Evolutionary conservation across 2,329 filamentous ascomycete species (phyloP), one percentile per base, ranked within the genome.

Genomic region (Neonectria punicea): DNA sequence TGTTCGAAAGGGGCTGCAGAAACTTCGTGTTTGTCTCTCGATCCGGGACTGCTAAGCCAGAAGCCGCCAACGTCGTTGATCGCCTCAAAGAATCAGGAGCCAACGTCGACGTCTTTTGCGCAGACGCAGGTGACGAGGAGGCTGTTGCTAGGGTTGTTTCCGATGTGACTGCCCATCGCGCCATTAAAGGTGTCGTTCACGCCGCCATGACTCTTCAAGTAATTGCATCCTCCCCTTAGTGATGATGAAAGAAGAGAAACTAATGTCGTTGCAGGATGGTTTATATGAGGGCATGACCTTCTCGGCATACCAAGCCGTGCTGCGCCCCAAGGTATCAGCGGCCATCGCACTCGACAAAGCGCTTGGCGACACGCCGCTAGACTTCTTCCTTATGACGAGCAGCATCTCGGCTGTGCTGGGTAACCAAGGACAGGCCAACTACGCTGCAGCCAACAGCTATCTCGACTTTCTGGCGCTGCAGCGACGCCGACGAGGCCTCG

Each of bases 341-440:
- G 32, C 32, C 32, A 34, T 34, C 32, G 32, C 32, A 34, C 63
- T 80, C 1, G 72, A 80, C 54, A 53, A 62, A 25, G 58, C 58
- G 32, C 13, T 36, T 61, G 14, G 30, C 36, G 28, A 49, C 39
- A 20, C 36, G 18, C 30, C 25, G 10, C 58, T 80, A 1, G 77
- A 80, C 66, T 81, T 83, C 70, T 82, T 80, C 63, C 51, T 77
- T 36, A 68, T 77, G 65, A 67, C 78, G 32, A 34, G 32, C 32
- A 34, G 32, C 32, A 34, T 34, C 1, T 78, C 76, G 5, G 82
- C 80, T 6, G 63, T 79, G 22, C 70, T 73, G 0, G 76, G 75
- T 14, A 64, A 79, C 5, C 53, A 78, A 3, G 80, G 79, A 0
- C 72, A 73, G 16, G 66, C 73, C 47, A 82, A 81, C 65, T 84